These are phyloP conservation scores for Thermochaetoides thermophila DNA, from an alignment of 495 filamentous ascomycete genomes.

Conservation along the genomic window DNA sequence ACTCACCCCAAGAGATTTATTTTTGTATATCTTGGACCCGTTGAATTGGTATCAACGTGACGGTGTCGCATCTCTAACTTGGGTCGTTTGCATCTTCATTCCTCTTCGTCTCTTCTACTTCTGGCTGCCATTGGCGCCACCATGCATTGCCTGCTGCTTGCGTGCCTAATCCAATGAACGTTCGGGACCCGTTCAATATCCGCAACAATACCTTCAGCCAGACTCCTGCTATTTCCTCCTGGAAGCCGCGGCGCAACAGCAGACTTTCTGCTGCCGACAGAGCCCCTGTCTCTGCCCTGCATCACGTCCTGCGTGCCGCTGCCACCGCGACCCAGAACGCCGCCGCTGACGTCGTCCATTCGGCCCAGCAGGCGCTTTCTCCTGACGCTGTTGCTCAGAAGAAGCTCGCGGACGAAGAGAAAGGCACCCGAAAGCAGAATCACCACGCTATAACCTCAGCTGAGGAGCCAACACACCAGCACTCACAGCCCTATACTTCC, in stretches of 20 bases:
- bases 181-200: conserved; percentile 11
- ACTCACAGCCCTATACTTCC: too few species aligned
- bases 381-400: neutral
- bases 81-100: too few species aligned
- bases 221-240: conserved; percentile 6
- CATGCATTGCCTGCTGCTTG: conserved; percentile 2
- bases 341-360: conserved; percentile 5
- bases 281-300: conserved; percentile 2
- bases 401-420: neutral
- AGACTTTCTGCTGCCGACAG: neutral
- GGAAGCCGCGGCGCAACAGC: conserved; percentile 4
- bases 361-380: conserved; percentile 3
- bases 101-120: too few species aligned
- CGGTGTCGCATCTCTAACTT: too few species aligned
- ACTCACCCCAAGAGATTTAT: too few species aligned
- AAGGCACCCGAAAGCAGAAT: neutral
- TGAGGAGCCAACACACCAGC: too few species aligned
- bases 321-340: conserved; percentile 8
- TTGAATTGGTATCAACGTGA: too few species aligned
- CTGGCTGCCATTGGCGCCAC: neutral
- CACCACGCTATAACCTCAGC: too few species aligned
- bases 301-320: conserved; percentile 8
- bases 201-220: conserved; percentile 5
- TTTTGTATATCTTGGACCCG: too few species aligned
- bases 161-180: conserved; percentile 5